Conservation (phyloP, 108 stramenopile species). For the Fragilaria crotonensis region DNA sequence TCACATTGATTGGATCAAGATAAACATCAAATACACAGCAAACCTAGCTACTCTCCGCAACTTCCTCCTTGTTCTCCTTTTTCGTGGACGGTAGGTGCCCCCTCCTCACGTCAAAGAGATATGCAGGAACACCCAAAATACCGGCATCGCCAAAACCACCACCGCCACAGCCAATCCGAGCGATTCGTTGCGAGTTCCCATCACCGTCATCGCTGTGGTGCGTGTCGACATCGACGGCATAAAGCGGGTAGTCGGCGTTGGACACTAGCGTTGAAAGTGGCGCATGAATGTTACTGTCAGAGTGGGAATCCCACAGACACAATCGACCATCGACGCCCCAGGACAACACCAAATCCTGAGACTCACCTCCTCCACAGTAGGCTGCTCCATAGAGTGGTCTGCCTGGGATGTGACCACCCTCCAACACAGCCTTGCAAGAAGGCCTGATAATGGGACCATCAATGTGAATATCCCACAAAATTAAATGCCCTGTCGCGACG, state of each 20-base stretch:
- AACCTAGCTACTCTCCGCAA: too few species aligned
- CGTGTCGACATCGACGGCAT: constrained; percentile 42
- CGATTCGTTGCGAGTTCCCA: not conserved
- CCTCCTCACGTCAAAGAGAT: constrained; percentile 37
- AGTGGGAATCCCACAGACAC: constrained; percentile 70
- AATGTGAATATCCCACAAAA: constrained; percentile 38
- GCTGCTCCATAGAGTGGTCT: constrained; percentile 70
- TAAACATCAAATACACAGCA: too few species aligned
- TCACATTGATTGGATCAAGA: too few species aligned
- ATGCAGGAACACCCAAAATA: constrained; percentile 62
- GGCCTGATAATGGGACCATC: constrained; percentile 23
- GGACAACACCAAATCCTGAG: constrained; percentile 59
- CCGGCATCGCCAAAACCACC: constrained; percentile 49
- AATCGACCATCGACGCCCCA: constrained; percentile 83
- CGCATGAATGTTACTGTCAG: constrained; percentile 46
- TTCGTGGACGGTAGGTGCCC: too few species aligned
- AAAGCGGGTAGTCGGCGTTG: constrained; percentile 61
- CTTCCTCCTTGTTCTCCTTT: too few species aligned
- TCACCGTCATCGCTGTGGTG: not conserved
- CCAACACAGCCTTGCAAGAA: constrained; percentile 54
- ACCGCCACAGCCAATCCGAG: constrained; percentile 41
- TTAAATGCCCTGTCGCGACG: constrained; percentile 72
- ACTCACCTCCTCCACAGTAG: constrained; percentile 28
- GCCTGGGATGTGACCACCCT: constrained; percentile 60
- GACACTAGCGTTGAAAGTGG: constrained; percentile 64